Conservation (phyloP, 2,329 filamentous ascomycete species). For the Cordyceps farinosa region DNA sequence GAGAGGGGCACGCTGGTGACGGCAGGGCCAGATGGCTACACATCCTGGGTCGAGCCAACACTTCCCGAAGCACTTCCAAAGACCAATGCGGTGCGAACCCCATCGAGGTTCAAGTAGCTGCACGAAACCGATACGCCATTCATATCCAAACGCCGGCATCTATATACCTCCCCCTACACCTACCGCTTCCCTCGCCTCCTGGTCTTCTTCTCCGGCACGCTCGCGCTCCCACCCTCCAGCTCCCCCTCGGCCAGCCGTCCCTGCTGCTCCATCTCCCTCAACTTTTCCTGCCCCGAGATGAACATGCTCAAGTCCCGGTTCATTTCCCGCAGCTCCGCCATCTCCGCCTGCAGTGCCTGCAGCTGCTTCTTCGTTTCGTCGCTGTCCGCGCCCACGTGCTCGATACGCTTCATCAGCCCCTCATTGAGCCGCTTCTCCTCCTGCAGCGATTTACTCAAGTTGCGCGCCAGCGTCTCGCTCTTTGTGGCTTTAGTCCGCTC, state of each 20-base stretch:
- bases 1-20: no score
- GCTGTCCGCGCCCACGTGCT: slow-evolving; percentile 64
- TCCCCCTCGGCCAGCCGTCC: slow-evolving; percentile 63
- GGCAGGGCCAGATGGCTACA: no score
- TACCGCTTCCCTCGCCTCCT: slow-evolving; percentile 50
- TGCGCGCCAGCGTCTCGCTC: slow-evolving; percentile 71
- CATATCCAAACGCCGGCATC: neutral
- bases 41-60: no score
- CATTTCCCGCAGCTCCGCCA: slow-evolving; percentile 74
- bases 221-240: slow-evolving; percentile 68
- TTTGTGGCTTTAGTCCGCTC: slow-evolving; percentile 66
- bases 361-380: slow-evolving; percentile 55
- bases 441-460: slow-evolving; percentile 68
- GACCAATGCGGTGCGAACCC: no score
- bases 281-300: slow-evolving; percentile 76
- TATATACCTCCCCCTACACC: slow-evolving; percentile 17
- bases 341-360: slow-evolving; percentile 56
- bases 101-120: no score
- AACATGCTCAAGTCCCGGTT: slow-evolving; percentile 86
- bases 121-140: neutral
- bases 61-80: no score
- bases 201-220: slow-evolving; percentile 57
- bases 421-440: slow-evolving; percentile 86
- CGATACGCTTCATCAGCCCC: slow-evolving; percentile 77
- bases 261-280: slow-evolving; percentile 65